These are phyloP conservation scores for Stephania yunnanensis DNA, from an alignment of 164 flowering plant genomes.

Conservation along the genomic window DNA sequence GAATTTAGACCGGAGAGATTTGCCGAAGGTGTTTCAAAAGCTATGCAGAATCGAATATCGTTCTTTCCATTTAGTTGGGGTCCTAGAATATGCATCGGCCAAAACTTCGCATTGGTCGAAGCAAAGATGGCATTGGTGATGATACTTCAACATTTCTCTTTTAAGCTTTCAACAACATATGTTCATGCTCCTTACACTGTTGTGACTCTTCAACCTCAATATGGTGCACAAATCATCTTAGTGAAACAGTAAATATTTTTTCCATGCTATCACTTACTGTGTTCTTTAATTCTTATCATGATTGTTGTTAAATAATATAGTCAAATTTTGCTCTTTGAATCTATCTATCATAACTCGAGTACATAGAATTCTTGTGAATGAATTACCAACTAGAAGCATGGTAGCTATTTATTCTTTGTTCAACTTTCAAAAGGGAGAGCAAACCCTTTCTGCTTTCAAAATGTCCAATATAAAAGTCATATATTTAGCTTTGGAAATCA, in stretches of 20 bases:
- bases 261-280: too few species aligned
- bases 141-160: slow-evolving; percentile 16
- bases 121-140: slow-evolving; percentile 17
- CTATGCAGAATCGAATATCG: slow-evolving; percentile 12
- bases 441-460: too few species aligned
- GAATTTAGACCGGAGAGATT: slow-evolving; percentile 23
- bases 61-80: slow-evolving; percentile 23
- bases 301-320: too few species aligned
- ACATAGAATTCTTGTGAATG: too few species aligned
- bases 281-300: too few species aligned
- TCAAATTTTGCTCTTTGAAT: too few species aligned
- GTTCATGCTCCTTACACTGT: slow-evolving; percentile 12
- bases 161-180: slow-evolving; percentile 16
- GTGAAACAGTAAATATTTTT: slow-evolving; percentile 1
- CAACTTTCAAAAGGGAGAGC: too few species aligned
- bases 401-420: too few species aligned
- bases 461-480: too few species aligned
- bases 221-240: slow-evolving; percentile 17
- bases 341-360: too few species aligned
- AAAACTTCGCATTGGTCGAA: slow-evolving; percentile 15
- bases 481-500: too few species aligned
- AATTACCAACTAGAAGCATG: too few species aligned
- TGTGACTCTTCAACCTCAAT: slow-evolving; percentile 13
- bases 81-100: slow-evolving; percentile 15
- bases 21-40: slow-evolving; percentile 12